A percentile compares a stretch with the other conserved stretches of the same genome.
These are phyloP conservation scores for Scutellaria minor DNA, from an alignment of 257 asterid genomes.

Conservation along the genomic window DNA sequence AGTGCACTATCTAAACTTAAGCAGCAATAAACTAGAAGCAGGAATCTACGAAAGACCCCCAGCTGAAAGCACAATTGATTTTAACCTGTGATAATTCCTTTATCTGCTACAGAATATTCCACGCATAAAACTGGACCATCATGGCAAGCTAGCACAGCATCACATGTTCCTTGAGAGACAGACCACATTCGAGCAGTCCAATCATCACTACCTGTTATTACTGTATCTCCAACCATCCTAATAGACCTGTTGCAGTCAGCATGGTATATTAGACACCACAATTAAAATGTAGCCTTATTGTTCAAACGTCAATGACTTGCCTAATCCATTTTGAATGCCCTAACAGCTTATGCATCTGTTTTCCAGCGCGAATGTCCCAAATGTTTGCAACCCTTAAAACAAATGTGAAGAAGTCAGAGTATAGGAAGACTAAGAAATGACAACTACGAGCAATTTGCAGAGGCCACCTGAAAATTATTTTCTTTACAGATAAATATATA, in stretches of 20 bases:
- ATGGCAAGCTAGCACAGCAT: slow-evolving; percentile 94
- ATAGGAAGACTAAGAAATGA: slow-evolving; percentile 34
- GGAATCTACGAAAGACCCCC: slow-evolving; percentile 5
- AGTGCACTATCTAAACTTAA: background rate
- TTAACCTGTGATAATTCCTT: slow-evolving; percentile 89
- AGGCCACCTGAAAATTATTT: slow-evolving; percentile 11
- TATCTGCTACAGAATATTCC: slow-evolving; percentile 81
- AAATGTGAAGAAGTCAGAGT: slow-evolving; percentile 37
- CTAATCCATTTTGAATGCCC: slow-evolving; percentile 98
- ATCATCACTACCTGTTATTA: slow-evolving; percentile 97
- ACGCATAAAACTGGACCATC: slow-evolving; percentile 91
- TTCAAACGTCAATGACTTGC: slow-evolving; percentile 44
- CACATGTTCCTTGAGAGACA: slow-evolving; percentile 88
- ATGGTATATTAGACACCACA: slow-evolving; percentile 37
- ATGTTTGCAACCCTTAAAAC: slow-evolving; percentile 67
- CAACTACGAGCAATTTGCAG: slow-evolving; percentile 18
- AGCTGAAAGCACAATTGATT: slow-evolving; percentile 26
- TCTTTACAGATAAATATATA: slow-evolving; percentile 21
- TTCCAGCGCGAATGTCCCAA: slow-evolving; percentile 96
- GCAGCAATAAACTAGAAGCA: slow-evolving; percentile 23
- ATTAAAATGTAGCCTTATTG: slow-evolving; percentile 30
- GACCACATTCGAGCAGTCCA: slow-evolving; percentile 99
- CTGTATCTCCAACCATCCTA: slow-evolving; percentile 94
- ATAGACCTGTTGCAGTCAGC: slow-evolving; percentile 65
- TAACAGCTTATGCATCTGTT: slow-evolving; percentile 86